A percentile compares a stretch with the other conserved stretches of the same genome.
Evolutionary conservation across 2,329 filamentous ascomycete species (phyloP).

Genomic region (Phaeoacremonium minimum): DNA sequence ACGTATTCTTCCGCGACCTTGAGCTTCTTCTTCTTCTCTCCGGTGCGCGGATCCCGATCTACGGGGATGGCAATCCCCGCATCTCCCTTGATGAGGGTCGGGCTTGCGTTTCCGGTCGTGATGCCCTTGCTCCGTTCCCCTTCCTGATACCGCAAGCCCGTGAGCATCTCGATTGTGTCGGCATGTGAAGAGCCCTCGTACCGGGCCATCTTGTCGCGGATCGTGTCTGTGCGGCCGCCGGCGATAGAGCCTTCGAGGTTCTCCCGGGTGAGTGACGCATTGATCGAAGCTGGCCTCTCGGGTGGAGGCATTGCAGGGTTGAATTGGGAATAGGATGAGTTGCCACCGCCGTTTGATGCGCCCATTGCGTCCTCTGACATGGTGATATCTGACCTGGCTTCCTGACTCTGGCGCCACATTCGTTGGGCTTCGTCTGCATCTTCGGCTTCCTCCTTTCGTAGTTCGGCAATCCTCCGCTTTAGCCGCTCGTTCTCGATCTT

Average conservation of each 20-base stretch:
- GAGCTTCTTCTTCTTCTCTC: conserved; percentile 83
- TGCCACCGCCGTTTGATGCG: conserved; percentile 12
- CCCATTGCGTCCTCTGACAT: conserved; percentile 39
- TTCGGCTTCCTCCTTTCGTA: conserved; percentile 80
- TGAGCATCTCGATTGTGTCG: conserved; percentile 90
- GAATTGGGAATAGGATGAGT: conserved; percentile 21
- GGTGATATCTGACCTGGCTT: conserved; percentile 46
- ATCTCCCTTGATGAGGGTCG: conserved; percentile 78
- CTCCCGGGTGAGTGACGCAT: conserved; percentile 69
- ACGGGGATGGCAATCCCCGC: conserved; percentile 79
- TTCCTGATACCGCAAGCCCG: conserved; percentile 80
- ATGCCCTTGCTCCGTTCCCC: conserved; percentile 86
- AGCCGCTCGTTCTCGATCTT: conserved; percentile 94
- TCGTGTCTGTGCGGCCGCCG: conserved; percentile 66
- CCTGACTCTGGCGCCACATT: conserved; percentile 56
- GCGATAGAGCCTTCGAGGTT: conserved; percentile 72
- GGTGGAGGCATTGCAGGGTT: conserved; percentile 59
- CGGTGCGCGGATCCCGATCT: conserved; percentile 68
- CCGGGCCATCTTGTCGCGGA: conserved; percentile 79
- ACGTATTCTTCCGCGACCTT: conserved; percentile 87
- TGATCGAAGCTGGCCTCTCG: conserved; percentile 57
- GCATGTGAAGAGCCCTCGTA: conserved; percentile 76
- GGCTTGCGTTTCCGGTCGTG: conserved; percentile 78
- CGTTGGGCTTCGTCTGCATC: conserved; percentile 65
- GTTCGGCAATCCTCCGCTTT: conserved; percentile 75